Evolutionary conservation across 768 basidiomycete genomes (phyloP), one percentile per base, ranked within the genome.

Genomic region (Collybia sp.): DNA sequence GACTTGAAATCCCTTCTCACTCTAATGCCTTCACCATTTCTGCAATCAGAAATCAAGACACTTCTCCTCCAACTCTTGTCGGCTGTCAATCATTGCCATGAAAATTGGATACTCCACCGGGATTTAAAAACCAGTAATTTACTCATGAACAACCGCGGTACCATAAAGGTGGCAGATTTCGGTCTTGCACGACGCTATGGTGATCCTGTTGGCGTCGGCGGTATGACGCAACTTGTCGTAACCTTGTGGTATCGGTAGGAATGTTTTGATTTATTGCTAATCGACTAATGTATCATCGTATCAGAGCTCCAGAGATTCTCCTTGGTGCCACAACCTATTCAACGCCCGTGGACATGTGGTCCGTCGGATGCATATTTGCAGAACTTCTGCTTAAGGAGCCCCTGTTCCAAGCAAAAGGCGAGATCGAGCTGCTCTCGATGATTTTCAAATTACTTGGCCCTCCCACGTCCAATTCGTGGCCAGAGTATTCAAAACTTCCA

Each of bases 1-100:
- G 96, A 99, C 64, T 85, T 99, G 63, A 99, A 99, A 68, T 88
- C 94, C 5, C 79, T 99, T 43, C 77, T 99, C 47, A 89, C 87
- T 18, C 71, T 91, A 50, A 98, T 98, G 96, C 93, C 94, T 1
- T 80, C 87, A 30, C 94, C 96, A 2, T 99, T 99, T 71, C 72
- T 97, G 34, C 93, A 95, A 66, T 95, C 93, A 35, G 96, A 99
- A 68, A 89, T 98, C 72, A 99, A 99, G 73, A 99, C 96, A 0
- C 70, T 99, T 44, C 83, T 97, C 83, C 67, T 89, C 18, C 96
- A 99, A 63, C 73, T 99, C 5, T 69, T 98, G 19, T 94, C 93
- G 38, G 96, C 96, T 8, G 85, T 98, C 30, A 83, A 82, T 2
- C 88, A 94, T 53, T 97, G 93, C 59, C 96, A 99, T 67, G 75